Conservation (phyloP, 129 eudicot species). For the Flaveria linearis region DNA sequence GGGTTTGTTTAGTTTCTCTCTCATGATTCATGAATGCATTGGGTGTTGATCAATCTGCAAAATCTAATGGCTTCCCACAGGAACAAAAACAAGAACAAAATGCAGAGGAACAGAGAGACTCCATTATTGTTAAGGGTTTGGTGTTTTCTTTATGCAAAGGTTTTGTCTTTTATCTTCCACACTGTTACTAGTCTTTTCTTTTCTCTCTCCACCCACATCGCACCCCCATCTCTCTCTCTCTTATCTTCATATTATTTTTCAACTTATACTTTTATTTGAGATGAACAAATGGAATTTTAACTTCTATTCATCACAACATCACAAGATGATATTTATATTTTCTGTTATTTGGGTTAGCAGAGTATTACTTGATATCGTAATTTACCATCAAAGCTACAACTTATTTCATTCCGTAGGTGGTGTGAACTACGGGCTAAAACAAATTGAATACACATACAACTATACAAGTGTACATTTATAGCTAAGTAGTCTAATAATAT, state of each 20-base stretch:
- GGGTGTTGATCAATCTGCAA: background rate
- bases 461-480: too few relatives aligned
- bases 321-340: too few relatives aligned
- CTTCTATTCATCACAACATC: too few relatives aligned
- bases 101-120: background rate
- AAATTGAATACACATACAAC: too few relatives aligned
- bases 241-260: slow-evolving; percentile 1
- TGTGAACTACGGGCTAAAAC: too few relatives aligned
- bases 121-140: slow-evolving; percentile 22
- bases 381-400: too few relatives aligned
- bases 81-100: background rate
- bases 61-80: slow-evolving; percentile 25
- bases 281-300: too few relatives aligned
- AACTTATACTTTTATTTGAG: background rate
- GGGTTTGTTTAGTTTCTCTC: background rate
- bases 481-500: too few relatives aligned
- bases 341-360: too few relatives aligned
- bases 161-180: slow-evolving; percentile 26
- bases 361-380: too few relatives aligned
- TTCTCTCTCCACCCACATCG: background rate
- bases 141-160: slow-evolving; percentile 22
- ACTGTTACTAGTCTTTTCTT: background rate
- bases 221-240: background rate
- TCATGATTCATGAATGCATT: slow-evolving; percentile 13
- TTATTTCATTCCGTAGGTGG: too few relatives aligned